A percentile compares a stretch with the other conserved stretches of the same genome.
phyloP scores from a whole-genome alignment of 2,329 filamentous ascomycete species.

The Cordyceps militaris region DNA sequence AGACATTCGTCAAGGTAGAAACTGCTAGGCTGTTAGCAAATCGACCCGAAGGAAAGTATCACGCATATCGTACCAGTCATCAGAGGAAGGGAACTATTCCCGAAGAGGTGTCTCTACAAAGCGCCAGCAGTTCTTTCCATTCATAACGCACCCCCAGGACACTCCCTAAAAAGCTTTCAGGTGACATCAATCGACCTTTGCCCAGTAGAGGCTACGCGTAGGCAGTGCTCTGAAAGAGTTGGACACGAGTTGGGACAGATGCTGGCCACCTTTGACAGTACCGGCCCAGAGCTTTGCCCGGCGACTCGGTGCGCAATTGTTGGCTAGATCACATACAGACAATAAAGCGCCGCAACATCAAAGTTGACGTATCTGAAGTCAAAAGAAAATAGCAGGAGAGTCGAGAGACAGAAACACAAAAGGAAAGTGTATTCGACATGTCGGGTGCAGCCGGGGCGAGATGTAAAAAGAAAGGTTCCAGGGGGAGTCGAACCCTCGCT shows the following conservation, averaged over 20 bases:
- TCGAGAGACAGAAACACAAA: not conserved
- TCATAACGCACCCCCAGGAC: conserved; percentile 8
- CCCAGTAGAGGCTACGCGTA: conserved; percentile 17
- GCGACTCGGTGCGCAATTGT: too few relatives aligned
- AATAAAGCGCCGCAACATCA: too few relatives aligned
- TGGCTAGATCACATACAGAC: too few relatives aligned
- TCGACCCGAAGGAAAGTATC: not conserved
- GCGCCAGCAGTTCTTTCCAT: conserved; percentile 13
- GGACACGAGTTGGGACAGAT: not conserved
- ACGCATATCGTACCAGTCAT: conserved; percentile 14
- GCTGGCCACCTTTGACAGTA: not conserved
- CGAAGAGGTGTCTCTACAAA: conserved; percentile 8
- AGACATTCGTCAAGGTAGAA: conserved; percentile 16
- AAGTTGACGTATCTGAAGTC: too few relatives aligned
- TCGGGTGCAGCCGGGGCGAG: not conserved
- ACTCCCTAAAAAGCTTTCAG: too few relatives aligned
- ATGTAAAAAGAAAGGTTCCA: conserved; percentile 11
- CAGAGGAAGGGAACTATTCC: conserved; percentile 6
- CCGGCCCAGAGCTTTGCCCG: not conserved
- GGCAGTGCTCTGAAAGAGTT: conserved; percentile 16
- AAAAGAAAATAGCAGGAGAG: not conserved
- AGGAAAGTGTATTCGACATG: rapidly evolving
- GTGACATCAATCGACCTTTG: conserved; percentile 15
- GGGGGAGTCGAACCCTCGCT: conserved; percentile 14
- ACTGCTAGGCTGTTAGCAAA: not conserved